Evolutionary conservation across 768 basidiomycete genomes (phyloP).

Genomic region (Rhizopogon vesiculosus): DNA sequence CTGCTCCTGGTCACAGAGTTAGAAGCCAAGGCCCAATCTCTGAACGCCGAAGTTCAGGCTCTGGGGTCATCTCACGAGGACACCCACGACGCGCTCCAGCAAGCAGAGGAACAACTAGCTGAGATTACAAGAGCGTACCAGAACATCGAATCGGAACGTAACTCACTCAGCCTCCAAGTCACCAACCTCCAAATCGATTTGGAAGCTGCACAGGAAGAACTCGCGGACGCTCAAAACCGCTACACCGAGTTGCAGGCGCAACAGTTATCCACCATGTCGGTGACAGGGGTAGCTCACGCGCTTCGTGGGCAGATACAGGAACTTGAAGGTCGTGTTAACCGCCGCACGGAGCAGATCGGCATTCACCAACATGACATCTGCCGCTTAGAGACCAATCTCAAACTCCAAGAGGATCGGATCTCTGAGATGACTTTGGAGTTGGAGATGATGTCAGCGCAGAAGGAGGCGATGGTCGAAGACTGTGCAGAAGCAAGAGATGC

Average conservation of each 20-base stretch:
- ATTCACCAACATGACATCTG: conserved; percentile 77
- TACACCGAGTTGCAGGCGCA: conserved; percentile 61
- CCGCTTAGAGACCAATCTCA: conserved; percentile 69
- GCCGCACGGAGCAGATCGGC: conserved; percentile 71
- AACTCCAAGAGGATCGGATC: conserved; percentile 70
- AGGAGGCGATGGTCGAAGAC: conserved; percentile 80
- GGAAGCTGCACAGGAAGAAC: conserved; percentile 43
- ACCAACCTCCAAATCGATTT: conserved; percentile 62
- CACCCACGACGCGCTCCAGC: conserved; percentile 22
- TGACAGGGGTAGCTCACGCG: conserved; percentile 47
- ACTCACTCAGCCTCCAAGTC: conserved; percentile 60
- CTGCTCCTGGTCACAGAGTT: conserved; percentile 31
- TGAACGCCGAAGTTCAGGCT: conserved; percentile 26
- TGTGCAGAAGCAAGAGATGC: conserved; percentile 74
- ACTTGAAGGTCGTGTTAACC: conserved; percentile 57
- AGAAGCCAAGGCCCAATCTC: conserved; percentile 26
- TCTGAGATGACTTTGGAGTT: conserved; percentile 66
- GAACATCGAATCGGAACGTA: conserved; percentile 58
- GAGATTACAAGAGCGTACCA: conserved; percentile 46
- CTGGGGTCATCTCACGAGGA: conserved; percentile 33
- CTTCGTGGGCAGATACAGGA: conserved; percentile 65
- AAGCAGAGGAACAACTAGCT: conserved; percentile 35
- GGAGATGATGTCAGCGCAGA: conserved; percentile 61
- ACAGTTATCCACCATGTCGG: conserved; percentile 61
- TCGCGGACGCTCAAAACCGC: conserved; percentile 52